These are phyloP conservation scores for Hypsizygus ulmarius DNA, from an alignment of 1,284 basidiomycete genomes.

Conservation along the genomic window DNA sequence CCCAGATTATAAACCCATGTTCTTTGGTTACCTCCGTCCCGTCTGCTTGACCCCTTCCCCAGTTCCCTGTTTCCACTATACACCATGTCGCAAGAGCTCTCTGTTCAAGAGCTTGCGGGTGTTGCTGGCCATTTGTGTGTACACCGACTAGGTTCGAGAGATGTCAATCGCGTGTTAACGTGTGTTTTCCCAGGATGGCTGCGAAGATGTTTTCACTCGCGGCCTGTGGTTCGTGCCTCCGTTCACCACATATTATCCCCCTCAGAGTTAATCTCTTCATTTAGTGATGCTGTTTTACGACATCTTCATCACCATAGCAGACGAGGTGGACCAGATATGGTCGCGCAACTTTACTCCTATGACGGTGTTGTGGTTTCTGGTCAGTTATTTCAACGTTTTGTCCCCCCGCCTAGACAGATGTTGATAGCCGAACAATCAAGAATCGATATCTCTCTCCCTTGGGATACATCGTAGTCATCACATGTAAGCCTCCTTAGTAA, in stretches of 20 bases:
- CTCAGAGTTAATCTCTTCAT: background rate
- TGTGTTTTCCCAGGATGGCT: constrained; percentile 19
- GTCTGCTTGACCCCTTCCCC: background rate
- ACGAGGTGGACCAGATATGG: constrained; percentile 34
- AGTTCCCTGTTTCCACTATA: background rate
- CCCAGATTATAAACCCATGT: background rate
- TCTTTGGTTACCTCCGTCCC: background rate
- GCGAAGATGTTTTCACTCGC: constrained; percentile 32
- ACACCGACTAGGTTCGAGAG: background rate
- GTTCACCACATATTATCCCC: background rate
- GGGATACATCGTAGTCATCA: constrained; percentile 32
- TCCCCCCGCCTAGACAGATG: background rate
- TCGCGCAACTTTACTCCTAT: constrained; percentile 25
- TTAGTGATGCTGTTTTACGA: constrained; percentile 37
- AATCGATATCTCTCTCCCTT: constrained; percentile 35
- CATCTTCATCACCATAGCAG: constrained; percentile 30
- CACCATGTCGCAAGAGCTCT: constrained; percentile 12
- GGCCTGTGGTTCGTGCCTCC: constrained; percentile 21
- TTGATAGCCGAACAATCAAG: constrained; percentile 13
- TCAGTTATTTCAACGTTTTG: constrained; percentile 12
- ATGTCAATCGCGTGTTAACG: background rate
- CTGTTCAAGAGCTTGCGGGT: constrained; percentile 9
- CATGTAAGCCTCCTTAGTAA: constrained; percentile 22
- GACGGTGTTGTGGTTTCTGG: constrained; percentile 31
- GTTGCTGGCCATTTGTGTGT: constrained; percentile 19